Evolutionary conservation across 768 basidiomycete species (phyloP).

Genomic region (Russula earlei): DNA sequence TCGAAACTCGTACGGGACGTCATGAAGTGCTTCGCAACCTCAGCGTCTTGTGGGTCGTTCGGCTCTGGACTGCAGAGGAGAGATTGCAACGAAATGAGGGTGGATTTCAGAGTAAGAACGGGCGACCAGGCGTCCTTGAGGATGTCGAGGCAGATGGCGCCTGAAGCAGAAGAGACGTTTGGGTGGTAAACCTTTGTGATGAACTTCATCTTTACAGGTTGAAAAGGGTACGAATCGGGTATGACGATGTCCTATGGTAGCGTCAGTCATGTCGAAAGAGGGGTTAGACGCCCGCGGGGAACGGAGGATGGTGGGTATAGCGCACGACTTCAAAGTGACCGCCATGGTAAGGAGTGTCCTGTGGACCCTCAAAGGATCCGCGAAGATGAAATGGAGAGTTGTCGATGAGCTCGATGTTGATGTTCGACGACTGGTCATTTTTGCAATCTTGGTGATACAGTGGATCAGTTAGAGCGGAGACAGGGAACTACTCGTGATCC

Average conservation of each 20-base stretch:
- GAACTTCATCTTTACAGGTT: slow-evolving; percentile 98
- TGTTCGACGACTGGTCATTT: slow-evolving; percentile 85
- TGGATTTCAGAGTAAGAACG: slow-evolving; percentile 92
- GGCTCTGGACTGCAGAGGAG: slow-evolving; percentile 91
- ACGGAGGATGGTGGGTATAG: slow-evolving; percentile 9
- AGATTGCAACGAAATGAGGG: slow-evolving; percentile 89
- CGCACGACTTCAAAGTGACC: slow-evolving; percentile 87
- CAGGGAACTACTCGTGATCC: slow-evolving; percentile 13
- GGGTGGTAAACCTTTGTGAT: slow-evolving; percentile 95
- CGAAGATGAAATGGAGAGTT: slow-evolving; percentile 87
- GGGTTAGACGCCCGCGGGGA: not conserved
- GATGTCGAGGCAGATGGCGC: slow-evolving; percentile 90
- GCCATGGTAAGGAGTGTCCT: slow-evolving; percentile 89
- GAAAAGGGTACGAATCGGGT: slow-evolving; percentile 85
- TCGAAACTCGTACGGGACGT: slow-evolving; percentile 83
- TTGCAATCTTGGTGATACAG: slow-evolving; percentile 69
- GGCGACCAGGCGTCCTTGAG: slow-evolving; percentile 91
- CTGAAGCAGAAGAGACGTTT: slow-evolving; percentile 88
- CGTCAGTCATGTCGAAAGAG: not conserved
- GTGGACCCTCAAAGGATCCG: slow-evolving; percentile 85
- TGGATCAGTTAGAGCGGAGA: not conserved
- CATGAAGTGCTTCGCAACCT: slow-evolving; percentile 95
- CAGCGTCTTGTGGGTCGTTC: slow-evolving; percentile 94
- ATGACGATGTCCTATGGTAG: slow-evolving; percentile 77
- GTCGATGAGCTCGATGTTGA: slow-evolving; percentile 80